Conservation (phyloP, 208 protist genomes). For the Acanthamoeba polyphaga region DNA sequence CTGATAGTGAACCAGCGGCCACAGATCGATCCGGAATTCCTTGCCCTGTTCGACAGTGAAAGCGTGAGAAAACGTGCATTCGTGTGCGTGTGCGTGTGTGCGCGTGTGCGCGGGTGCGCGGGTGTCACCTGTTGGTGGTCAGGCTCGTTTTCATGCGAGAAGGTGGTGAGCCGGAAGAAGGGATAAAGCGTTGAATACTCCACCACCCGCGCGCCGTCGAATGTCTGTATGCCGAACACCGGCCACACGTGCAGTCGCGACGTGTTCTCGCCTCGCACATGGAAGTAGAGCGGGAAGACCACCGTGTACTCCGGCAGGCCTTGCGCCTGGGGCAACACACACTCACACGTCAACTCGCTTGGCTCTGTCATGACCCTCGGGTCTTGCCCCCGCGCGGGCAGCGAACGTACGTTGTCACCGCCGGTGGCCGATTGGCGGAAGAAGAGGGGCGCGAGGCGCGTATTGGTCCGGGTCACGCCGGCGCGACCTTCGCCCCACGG, state of each 20-base stretch:
- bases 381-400: not conserved
- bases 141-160: not conserved
- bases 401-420: not conserved
- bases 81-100: not conserved
- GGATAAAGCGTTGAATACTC: slow-evolving; percentile 24
- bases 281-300: slow-evolving; percentile 14
- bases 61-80: not conserved
- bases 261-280: slow-evolving; percentile 10
- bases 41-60: not conserved
- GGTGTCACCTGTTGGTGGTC: not conserved
- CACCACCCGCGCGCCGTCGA: not conserved
- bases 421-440: slow-evolving; percentile 5
- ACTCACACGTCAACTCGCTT: no score
- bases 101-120: no score
- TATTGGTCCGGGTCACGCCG: not conserved
- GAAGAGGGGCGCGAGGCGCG: not conserved
- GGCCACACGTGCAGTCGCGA: slow-evolving; percentile 25
- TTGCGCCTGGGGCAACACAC: no score
- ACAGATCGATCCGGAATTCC: not conserved
- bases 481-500: slow-evolving; percentile 9
- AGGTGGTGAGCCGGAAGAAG: slow-evolving; percentile 2
- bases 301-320: slow-evolving; percentile 10
- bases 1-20: slow-evolving; percentile 22
- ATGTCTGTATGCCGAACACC: not conserved
- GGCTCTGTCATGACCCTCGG: no score